phyloP scores from a whole-genome alignment of 2,329 filamentous ascomycete species.

The Beauveria scarabaeidicola region DNA sequence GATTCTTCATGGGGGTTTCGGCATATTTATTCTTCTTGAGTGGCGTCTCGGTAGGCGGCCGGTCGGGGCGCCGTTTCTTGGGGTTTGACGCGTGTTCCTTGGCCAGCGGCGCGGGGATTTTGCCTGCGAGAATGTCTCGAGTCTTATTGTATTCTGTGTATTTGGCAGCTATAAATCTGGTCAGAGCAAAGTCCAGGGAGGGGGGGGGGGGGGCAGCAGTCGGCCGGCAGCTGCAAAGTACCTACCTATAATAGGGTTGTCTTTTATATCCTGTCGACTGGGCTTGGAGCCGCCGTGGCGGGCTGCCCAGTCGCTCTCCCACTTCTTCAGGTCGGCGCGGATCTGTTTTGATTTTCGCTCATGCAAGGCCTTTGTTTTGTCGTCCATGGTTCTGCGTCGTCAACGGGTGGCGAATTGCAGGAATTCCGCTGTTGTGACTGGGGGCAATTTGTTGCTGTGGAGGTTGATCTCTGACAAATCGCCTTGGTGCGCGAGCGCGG shows the following conservation, averaged over 20 bases:
- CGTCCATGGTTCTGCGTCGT: constrained; percentile 34
- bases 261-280: constrained; percentile 66
- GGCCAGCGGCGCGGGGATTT: constrained; percentile 33
- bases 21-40: constrained; percentile 41
- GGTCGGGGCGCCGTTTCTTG: constrained; percentile 34
- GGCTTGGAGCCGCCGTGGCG: constrained; percentile 60
- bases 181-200: not conserved
- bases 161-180: constrained; percentile 46
- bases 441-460: not conserved
- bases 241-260: constrained; percentile 63
- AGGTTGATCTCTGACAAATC: not conserved
- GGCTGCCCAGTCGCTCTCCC: constrained; percentile 61
- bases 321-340: constrained; percentile 63
- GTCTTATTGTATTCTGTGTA: constrained; percentile 69
- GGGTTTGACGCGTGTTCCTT: constrained; percentile 26
- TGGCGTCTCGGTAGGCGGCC: constrained; percentile 33
- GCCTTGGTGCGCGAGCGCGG: not conserved
- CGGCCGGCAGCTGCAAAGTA: constrained; percentile 12
- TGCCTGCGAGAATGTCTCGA: constrained; percentile 50
- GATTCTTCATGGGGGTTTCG: constrained; percentile 39
- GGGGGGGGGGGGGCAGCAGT: not conserved
- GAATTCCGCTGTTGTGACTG: not conserved
- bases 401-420: not conserved
- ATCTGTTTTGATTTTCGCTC: constrained; percentile 45
- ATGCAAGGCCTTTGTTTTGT: constrained; percentile 33